These are phyloP conservation scores for Leccinum cinnamomeum DNA, from an alignment of 1,284 basidiomycete genomes.

Conservation along the genomic window DNA sequence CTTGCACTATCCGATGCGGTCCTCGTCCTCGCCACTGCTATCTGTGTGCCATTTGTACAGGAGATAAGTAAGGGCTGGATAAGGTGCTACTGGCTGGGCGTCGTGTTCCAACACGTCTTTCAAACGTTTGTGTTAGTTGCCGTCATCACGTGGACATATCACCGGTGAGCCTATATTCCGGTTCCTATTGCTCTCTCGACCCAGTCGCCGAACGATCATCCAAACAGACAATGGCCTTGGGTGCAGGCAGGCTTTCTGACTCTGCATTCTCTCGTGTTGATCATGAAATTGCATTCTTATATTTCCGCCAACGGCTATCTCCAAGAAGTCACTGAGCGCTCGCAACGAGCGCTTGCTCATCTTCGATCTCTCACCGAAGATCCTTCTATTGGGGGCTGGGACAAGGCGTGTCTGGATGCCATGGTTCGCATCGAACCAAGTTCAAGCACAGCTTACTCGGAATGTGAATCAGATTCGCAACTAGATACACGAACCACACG, in stretches of 20 bases:
- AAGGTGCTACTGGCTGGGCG: slow-evolving; percentile 71
- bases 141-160: slow-evolving; percentile 84
- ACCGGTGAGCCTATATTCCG: slow-evolving; percentile 48
- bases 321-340: slow-evolving; percentile 52
- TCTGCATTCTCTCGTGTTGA: slow-evolving; percentile 86
- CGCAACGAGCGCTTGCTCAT: slow-evolving; percentile 42
- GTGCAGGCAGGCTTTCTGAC: slow-evolving; percentile 97
- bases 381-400: slow-evolving; percentile 58
- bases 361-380: slow-evolving; percentile 50
- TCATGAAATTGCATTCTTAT: slow-evolving; percentile 98
- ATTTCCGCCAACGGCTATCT: slow-evolving; percentile 88
- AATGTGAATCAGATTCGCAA: slow-evolving; percentile 26
- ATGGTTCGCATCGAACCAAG: slow-evolving; percentile 35
- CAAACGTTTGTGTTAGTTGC: slow-evolving; percentile 70
- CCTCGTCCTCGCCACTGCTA: slow-evolving; percentile 73
- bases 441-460: slow-evolving; percentile 23
- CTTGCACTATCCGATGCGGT: slow-evolving; percentile 85
- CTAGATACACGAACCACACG: slow-evolving; percentile 35
- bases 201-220: not conserved
- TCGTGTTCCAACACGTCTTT: slow-evolving; percentile 75
- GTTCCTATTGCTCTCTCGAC: not conserved
- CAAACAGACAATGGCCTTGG: slow-evolving; percentile 88
- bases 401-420: slow-evolving; percentile 51
- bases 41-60: slow-evolving; percentile 85
- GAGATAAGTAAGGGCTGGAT: slow-evolving; percentile 78